Evolutionary conservation across 805 yeast species (phyloP).

Genomic region (Jamesozyma hellenica): DNA sequence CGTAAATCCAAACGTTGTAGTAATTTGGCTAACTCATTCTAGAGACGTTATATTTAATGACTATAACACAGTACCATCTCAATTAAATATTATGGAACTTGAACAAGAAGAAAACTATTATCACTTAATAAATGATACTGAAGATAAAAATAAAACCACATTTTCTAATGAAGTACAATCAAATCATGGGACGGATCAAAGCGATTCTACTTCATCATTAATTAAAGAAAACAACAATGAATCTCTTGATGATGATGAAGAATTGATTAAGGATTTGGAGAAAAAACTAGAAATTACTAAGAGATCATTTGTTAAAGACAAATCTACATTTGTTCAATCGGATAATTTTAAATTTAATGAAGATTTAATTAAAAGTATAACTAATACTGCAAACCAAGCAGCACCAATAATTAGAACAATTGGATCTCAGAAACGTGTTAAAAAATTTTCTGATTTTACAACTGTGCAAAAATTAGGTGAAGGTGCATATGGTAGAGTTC

Average conservation of each 20-base stretch:
- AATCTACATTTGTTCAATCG: constrained; percentile 19
- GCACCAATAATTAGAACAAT: constrained; percentile 22
- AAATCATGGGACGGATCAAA: background rate
- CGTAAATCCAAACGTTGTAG: constrained; percentile 43
- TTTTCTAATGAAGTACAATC: too few species aligned
- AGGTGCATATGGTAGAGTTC: constrained; percentile 94
- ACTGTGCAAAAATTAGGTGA: constrained; percentile 75
- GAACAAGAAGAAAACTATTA: constrained; percentile 4
- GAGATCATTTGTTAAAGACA: constrained; percentile 14
- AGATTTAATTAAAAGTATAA: constrained; percentile 15
- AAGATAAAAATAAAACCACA: background rate
- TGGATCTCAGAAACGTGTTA: constrained; percentile 60
- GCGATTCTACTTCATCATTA: too few species aligned
- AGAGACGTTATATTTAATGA: constrained; percentile 33
- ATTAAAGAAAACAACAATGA: background rate
- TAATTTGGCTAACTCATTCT: constrained; percentile 82
- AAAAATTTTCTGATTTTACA: constrained; percentile 58
- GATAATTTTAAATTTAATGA: constrained; percentile 22
- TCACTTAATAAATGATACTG: background rate
- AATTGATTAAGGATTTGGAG: background rate
- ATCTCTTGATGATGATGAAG: background rate
- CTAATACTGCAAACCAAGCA: background rate
- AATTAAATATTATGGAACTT: constrained; percentile 21
- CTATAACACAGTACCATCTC: constrained; percentile 31
- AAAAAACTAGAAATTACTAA: constrained; percentile 16